These are phyloP conservation scores for Lobosporangium transversale DNA, from an alignment of 192 early-diverging fungal genomes.

Conservation along the genomic window DNA sequence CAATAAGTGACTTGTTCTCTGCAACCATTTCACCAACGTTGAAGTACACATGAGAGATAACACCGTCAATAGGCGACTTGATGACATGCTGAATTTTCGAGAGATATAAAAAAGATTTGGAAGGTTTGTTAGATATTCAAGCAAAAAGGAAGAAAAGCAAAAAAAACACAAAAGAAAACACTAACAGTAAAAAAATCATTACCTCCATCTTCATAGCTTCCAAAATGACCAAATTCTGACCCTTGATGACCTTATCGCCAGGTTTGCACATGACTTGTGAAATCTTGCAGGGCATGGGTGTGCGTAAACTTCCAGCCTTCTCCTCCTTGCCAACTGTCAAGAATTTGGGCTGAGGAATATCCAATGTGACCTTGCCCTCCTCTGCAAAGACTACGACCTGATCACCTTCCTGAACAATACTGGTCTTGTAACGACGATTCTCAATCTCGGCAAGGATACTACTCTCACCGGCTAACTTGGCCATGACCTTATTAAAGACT, in stretches of 20 bases:
- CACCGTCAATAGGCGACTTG: conserved; percentile 78
- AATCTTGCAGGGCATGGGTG: conserved; percentile 99
- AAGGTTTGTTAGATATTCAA: background rate
- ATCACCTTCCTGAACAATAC: conserved; percentile 67
- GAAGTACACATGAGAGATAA: conserved; percentile 79
- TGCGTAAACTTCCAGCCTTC: conserved; percentile 74
- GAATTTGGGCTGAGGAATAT: conserved; percentile 67
- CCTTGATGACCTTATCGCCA: conserved; percentile 85
- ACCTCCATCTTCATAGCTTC: conserved; percentile 99
- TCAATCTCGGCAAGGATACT: conserved; percentile 71
- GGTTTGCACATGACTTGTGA: conserved; percentile 75
- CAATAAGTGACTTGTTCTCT: conserved; percentile 84
- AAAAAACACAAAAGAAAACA: background rate
- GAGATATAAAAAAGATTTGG: background rate
- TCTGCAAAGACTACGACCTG: conserved; percentile 54
- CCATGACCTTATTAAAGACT: conserved; percentile 51
- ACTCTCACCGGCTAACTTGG: conserved; percentile 56
- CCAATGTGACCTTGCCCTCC: conserved; percentile 61
- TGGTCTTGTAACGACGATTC: conserved; percentile 65
- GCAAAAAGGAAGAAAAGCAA: background rate
- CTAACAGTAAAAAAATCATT: conserved; percentile 21
- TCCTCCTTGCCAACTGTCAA: conserved; percentile 56
- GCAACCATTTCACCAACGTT: conserved; percentile 88
- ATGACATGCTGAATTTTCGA: conserved; percentile 74
- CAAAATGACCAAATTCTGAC: conserved; percentile 81